Base-by-base conservation (phyloP, 495 filamentous ascomycete species). In the Hyaloscypha variabilis region DNA sequence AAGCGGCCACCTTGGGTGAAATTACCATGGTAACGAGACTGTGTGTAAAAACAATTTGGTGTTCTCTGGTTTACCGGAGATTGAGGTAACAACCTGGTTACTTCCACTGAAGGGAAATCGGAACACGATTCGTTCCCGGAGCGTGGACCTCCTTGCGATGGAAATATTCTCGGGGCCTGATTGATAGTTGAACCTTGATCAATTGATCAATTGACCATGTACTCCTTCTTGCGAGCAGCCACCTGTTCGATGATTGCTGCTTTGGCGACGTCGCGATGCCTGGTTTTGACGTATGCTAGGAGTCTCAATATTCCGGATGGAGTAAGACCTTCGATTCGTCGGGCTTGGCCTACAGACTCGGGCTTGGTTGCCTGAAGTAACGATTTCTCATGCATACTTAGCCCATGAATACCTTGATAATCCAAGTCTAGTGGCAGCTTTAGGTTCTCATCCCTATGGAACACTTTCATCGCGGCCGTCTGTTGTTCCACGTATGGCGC, bases 341-440 rank as follows among this genome's bases (percentile, higher is more conserved):
- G 78, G 21, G 94, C 94, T 87, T 96, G 94, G 3, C 92, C 96
- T 26, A 99, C 77, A 57, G 83, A 94, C 71, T 93, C 91, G 6
- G 95, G 95, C 49, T 86, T 76, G 11, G 92, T 87, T 25, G 78
- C 78, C 34, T 84, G 78, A n/a, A 99, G 82, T 8, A 88, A 82
- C 13, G 81, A 77, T 69, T 82, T 85, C 80, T 98, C 96, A 67
- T 93, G 93, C 8, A 81, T 82, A 65, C 90, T 92, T 60, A 99
- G 79, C 0, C 93, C 92, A 34, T 80, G 74, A 24, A 99, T 81
- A 6, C 67, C 67, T 19, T 83, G 79, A 69, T 97, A 99, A 68
- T 97, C 88, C 29, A 99, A 72, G 69, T 96, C 91, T 0, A 79
- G 60, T 0, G 95, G 92, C 50, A 99, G 75, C 31, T 79, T 75